phyloP scores from a whole-genome alignment of 2,329 filamentous ascomycete species.

The Aspergillus sojae region DNA sequence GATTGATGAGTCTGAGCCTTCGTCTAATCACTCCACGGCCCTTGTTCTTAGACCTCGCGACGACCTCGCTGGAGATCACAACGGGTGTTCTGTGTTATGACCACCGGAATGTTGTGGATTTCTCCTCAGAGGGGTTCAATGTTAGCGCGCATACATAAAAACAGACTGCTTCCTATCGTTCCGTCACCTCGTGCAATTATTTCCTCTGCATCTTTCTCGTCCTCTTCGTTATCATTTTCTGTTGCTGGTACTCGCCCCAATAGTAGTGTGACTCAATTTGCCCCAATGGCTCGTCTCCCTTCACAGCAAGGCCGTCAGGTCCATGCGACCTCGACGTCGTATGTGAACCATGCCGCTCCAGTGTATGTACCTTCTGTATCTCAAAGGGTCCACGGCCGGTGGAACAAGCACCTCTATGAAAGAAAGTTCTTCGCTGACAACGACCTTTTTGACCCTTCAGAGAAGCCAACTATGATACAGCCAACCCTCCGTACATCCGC shows the following conservation, averaged over 20 bases:
- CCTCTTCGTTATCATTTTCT: slow-evolving; percentile 17
- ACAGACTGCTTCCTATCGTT: slow-evolving; percentile 25
- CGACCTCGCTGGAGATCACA: slow-evolving; percentile 24
- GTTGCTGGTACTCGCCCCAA: slow-evolving; percentile 20
- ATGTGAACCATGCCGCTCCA: slow-evolving; percentile 35
- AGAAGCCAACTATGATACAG: slow-evolving; percentile 52
- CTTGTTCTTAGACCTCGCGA: slow-evolving; percentile 24
- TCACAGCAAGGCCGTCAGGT: slow-evolving; percentile 40
- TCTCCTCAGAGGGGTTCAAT: slow-evolving; percentile 37
- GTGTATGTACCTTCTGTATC: slow-evolving; percentile 29
- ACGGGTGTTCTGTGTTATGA: slow-evolving; percentile 53
- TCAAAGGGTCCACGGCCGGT: neutral
- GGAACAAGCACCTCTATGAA: neutral
- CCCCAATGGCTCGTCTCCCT: slow-evolving; percentile 41
- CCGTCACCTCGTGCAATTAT: slow-evolving; percentile 9
- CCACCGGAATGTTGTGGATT: slow-evolving; percentile 47
- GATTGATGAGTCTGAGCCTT: slow-evolving; percentile 22
- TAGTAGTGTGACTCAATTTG: slow-evolving; percentile 27
- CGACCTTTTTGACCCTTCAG: slow-evolving; percentile 22
- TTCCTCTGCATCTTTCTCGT: slow-evolving; percentile 23
- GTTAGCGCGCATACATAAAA: slow-evolving; percentile 38
- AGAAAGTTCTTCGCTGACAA: slow-evolving; percentile 13
- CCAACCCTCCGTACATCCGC: slow-evolving; percentile 53
- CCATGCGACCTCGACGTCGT: slow-evolving; percentile 38
- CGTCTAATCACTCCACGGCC: slow-evolving; percentile 17